Evolutionary conservation across 1,139 yeast species (phyloP).

Genomic region (Nakaseomyces uthaithaninus): DNA sequence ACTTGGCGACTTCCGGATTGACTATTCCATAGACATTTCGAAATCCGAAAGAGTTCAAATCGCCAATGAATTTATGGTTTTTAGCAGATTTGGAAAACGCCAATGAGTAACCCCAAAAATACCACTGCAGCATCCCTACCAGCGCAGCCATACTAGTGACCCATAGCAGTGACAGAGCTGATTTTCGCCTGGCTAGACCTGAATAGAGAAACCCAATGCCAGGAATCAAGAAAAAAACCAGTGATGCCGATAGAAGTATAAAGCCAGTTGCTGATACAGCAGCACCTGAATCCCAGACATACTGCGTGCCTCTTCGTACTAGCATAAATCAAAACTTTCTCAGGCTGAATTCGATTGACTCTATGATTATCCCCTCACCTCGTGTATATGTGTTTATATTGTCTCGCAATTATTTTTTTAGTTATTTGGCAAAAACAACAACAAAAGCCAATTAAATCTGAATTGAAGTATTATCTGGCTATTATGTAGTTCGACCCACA

Average conservation of each 20-base stretch:
- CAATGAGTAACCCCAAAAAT: conserved; percentile 93
- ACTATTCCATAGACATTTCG: conserved; percentile 54
- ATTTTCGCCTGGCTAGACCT: conserved; percentile 88
- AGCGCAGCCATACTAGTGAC: conserved; percentile 67
- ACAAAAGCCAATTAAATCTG: too few relatives aligned
- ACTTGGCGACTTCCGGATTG: conserved; percentile 35
- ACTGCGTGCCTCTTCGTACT: conserved; percentile 7
- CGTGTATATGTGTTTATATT: too few relatives aligned
- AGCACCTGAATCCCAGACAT: conserved; percentile 4
- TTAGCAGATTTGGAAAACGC: conserved; percentile 71
- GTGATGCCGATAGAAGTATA: conserved; percentile 48
- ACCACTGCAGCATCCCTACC: conserved; percentile 88
- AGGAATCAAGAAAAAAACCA: conserved; percentile 89
- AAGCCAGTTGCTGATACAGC: conserved; percentile 42
- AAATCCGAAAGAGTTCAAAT: conserved; percentile 73
- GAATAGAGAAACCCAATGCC: conserved; percentile 90
- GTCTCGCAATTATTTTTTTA: too few relatives aligned
- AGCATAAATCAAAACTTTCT: conserved; percentile 9
- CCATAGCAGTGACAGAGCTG: conserved; percentile 86
- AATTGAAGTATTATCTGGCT: too few relatives aligned
- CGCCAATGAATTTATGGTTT: conserved; percentile 77
- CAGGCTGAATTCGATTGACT: too few relatives aligned
- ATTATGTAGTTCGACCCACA: too few relatives aligned
- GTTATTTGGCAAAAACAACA: too few relatives aligned
- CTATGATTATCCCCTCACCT: too few relatives aligned